Evolutionary conservation across 2,329 filamentous ascomycete genomes (phyloP).

Genomic region (Paramyrothecium sp.): DNA sequence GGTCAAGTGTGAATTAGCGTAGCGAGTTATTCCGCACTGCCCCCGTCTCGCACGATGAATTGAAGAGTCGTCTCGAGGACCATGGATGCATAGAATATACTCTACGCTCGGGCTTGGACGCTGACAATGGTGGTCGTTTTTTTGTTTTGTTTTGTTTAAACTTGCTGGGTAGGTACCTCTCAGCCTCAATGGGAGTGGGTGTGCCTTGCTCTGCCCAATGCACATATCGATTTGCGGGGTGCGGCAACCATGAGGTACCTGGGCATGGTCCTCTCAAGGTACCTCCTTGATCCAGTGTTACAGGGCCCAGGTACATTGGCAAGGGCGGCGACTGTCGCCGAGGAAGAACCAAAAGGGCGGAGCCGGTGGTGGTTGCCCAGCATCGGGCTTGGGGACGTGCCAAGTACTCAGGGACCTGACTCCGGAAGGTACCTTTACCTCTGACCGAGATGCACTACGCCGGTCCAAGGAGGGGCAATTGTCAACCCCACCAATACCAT

Average conservation of each 20-base stretch:
- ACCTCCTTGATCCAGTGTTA: too few relatives aligned
- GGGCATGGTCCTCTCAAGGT: too few relatives aligned
- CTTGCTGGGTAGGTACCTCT: background rate
- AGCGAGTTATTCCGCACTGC: too few relatives aligned
- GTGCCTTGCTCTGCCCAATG: background rate
- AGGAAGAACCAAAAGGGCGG: too few relatives aligned
- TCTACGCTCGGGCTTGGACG: background rate
- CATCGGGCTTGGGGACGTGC: background rate
- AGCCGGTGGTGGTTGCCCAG: background rate
- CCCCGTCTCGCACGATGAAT: too few relatives aligned
- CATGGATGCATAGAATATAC: too few relatives aligned
- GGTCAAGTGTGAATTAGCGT: background rate
- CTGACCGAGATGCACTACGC: background rate
- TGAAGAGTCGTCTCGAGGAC: too few relatives aligned
- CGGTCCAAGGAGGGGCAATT: background rate
- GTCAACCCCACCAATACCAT: background rate
- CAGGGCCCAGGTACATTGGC: too few relatives aligned
- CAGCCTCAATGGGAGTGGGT: background rate
- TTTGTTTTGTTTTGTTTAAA: background rate
- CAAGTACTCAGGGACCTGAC: background rate
- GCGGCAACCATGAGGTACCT: background rate
- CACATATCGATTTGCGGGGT: background rate
- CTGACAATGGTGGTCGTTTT: background rate
- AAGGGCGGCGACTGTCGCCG: too few relatives aligned
- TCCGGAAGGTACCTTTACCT: background rate